Conservation (phyloP, 371 early-diverging fungal genomes). For the Rhizopus arrhizus region DNA sequence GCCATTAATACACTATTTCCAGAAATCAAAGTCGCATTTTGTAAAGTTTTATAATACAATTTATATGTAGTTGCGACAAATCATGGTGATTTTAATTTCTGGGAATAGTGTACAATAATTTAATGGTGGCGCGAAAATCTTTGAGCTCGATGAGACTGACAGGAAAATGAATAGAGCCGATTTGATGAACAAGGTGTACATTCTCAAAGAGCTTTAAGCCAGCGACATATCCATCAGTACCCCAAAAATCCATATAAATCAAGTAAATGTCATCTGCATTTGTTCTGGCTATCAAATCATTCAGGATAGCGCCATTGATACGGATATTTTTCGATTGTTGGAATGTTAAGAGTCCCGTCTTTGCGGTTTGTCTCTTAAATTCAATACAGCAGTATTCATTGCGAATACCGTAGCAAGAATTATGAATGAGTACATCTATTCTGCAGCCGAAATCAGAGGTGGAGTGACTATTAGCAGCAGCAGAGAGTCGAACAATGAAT, state of each 20-base stretch:
- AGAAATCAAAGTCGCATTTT: no score
- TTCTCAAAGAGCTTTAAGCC: slow-evolving; percentile 14
- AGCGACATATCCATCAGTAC: slow-evolving; percentile 15
- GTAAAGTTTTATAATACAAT: no score
- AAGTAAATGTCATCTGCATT: slow-evolving; percentile 22
- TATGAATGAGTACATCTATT: slow-evolving; percentile 19
- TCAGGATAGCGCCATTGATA: slow-evolving; percentile 22
- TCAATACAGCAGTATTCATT: slow-evolving; percentile 21
- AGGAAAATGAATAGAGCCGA: slow-evolving; percentile 15
- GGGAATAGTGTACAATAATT: no score
- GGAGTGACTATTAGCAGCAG: slow-evolving; percentile 17
- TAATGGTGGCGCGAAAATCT: slow-evolving; percentile 20
- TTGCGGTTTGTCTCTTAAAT: slow-evolving; percentile 21
- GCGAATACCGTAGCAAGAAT: slow-evolving; percentile 18
- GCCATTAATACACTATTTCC: no score
- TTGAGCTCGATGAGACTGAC: slow-evolving; percentile 18
- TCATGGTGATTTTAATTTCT: no score
- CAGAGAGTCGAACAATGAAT: slow-evolving; percentile 14
- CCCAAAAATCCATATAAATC: slow-evolving; percentile 26
- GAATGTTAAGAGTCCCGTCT: slow-evolving; percentile 12
- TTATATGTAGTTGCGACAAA: no score
- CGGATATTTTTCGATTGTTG: slow-evolving; percentile 26
- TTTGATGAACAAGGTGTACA: slow-evolving; percentile 13
- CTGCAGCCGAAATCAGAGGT: slow-evolving; percentile 21
- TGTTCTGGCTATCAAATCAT: slow-evolving; percentile 18